Evolutionary conservation across 2,329 filamentous ascomycete species (phyloP), one percentile per base, ranked within the genome.

Genomic region (Coniosporium tulheliwenetii): DNA sequence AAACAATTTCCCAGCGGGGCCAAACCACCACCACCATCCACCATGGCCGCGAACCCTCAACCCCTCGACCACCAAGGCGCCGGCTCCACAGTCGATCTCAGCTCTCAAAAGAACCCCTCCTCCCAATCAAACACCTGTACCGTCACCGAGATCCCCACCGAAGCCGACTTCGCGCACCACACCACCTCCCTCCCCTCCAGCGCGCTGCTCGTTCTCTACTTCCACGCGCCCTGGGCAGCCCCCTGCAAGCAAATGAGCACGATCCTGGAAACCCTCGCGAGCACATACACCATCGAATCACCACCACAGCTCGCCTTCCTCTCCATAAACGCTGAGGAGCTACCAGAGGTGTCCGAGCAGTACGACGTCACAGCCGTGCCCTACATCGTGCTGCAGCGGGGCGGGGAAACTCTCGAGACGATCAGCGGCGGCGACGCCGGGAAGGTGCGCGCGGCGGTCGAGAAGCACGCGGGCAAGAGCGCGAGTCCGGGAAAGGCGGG

Each of bases 331-430:
- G 91, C 91, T 45, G 91, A 98, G 66, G 87, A 95, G 49, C 72
- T 96, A 36, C 82, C 83, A 52, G 87, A 96, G 46, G 75, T 96
- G 52, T 87, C 82, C 52, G 91, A 98, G 65, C 69, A 75, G 34
- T 96, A 95, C 71, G 81, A 95, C 52, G 89, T 98, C 40, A 87
- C 85, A 3, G 87, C 89, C 5, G 91, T 98, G 10, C 91, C 91
- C 1, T 94, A 85, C 62, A 75, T 96, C 19, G 85, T 94, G 26
- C 73, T 96, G 35, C 70, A 89, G 52, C 79, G 81, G 50, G 75
- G 79, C 52, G 77, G 79, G 47, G 66, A 81, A 55, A 75, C 85
- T 10, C 63, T 96, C 44, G 85, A 95, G 61, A 83, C 80, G 3
- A 78, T 98, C 46, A 89, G 83, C 49, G 91, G 91, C 43, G 91